These are phyloP conservation scores for Pythium phragmiticola DNA, from an alignment of 352 stramenopile genomes.

Conservation along the genomic window DNA sequence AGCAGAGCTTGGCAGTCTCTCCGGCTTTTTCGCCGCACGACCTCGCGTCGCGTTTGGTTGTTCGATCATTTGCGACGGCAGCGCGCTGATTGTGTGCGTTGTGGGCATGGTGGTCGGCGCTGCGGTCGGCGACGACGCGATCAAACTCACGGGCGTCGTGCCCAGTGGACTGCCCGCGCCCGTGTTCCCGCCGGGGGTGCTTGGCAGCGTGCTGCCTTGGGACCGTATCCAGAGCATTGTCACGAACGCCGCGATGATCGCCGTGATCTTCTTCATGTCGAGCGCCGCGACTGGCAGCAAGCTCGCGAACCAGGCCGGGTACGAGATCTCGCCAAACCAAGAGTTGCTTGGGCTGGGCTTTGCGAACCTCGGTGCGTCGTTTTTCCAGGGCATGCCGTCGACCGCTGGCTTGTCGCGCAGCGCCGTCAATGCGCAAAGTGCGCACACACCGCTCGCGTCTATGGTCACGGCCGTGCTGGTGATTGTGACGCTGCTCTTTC, in stretches of 20 bases:
- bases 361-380: constrained; percentile 83
- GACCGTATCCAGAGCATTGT: constrained; percentile 60
- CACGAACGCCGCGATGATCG: constrained; percentile 75
- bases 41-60: constrained; percentile 39
- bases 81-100: constrained; percentile 78
- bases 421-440: constrained; percentile 90
- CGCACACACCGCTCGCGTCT: constrained; percentile 83
- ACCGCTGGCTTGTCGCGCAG: constrained; percentile 89
- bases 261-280: constrained; percentile 92
- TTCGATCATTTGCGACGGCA: constrained; percentile 52
- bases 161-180: constrained; percentile 61
- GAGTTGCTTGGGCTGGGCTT: constrained; percentile 92
- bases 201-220: constrained; percentile 44
- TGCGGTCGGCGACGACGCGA: constrained; percentile 58
- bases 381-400: constrained; percentile 91
- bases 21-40: constrained; percentile 11
- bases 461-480: constrained; percentile 89
- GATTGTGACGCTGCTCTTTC: constrained; percentile 84
- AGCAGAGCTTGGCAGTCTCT: not conserved
- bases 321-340: constrained; percentile 80
- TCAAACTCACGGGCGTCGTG: constrained; percentile 80
- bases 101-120: constrained; percentile 62
- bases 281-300: constrained; percentile 89
- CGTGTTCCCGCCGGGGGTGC: constrained; percentile 47
- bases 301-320: constrained; percentile 77